Percentiles rank a stretch among this genome's conserved stretches.
Conservation (phyloP, 768 basidiomycete genomes). For the Hericium coralloides region DNA sequence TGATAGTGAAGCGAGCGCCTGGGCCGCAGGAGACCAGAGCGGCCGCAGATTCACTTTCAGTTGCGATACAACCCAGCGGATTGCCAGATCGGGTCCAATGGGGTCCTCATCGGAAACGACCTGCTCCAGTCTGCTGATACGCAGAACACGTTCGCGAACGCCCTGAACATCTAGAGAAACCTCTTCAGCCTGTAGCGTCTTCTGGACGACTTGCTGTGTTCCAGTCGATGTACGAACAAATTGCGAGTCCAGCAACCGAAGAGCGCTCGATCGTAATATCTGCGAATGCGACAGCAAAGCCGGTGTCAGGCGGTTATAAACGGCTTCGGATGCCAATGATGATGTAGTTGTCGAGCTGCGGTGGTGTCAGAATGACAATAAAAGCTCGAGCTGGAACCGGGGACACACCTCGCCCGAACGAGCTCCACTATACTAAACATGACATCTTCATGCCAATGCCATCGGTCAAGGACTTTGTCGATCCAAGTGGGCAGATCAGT, state of each 20-base stretch:
- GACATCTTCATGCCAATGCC: slow-evolving; percentile 50
- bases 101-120: slow-evolving; percentile 47
- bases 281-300: slow-evolving; percentile 70
- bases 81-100: slow-evolving; percentile 51
- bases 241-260: slow-evolving; percentile 54
- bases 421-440: slow-evolving; percentile 47
- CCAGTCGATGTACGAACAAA: slow-evolving; percentile 35
- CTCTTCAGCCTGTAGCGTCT: slow-evolving; percentile 75
- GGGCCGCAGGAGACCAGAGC: slow-evolving; percentile 75
- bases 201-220: slow-evolving; percentile 45
- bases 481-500: slow-evolving; percentile 46
- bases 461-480: slow-evolving; percentile 33
- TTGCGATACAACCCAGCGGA: slow-evolving; percentile 74
- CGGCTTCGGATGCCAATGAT: slow-evolving; percentile 28
- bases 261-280: slow-evolving; percentile 48
- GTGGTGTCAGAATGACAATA: background rate
- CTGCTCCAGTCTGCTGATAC: slow-evolving; percentile 64
- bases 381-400: background rate
- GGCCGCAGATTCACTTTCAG: slow-evolving; percentile 91
- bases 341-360: slow-evolving; percentile 9
- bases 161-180: slow-evolving; percentile 71
- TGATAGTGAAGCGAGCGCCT: slow-evolving; percentile 47
- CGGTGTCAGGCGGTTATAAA: slow-evolving; percentile 43
- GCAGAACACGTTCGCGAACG: slow-evolving; percentile 75
- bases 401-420: slow-evolving; percentile 34